Evolutionary conservation across 495 filamentous ascomycete genomes (phyloP).

Genomic region (Rhizodiscina lignyota): DNA sequence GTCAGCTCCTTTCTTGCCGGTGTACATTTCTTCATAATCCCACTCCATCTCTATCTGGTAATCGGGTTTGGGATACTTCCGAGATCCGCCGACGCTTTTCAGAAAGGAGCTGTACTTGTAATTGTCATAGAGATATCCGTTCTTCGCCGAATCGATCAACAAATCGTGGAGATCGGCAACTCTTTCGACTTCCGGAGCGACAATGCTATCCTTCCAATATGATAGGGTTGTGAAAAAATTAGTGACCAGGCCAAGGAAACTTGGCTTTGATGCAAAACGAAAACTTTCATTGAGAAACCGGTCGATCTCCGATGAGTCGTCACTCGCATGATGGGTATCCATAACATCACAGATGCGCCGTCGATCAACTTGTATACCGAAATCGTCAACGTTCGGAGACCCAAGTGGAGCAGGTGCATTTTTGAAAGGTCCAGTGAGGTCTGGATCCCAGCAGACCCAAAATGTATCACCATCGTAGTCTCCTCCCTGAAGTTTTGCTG

Average conservation of each 20-base stretch:
- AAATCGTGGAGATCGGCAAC: slow-evolving; percentile 57
- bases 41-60: too few species aligned
- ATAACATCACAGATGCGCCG: slow-evolving; percentile 32
- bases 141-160: slow-evolving; percentile 69
- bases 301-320: slow-evolving; percentile 5
- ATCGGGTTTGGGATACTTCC: too few species aligned
- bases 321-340: background rate
- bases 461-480: slow-evolving; percentile 85
- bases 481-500: slow-evolving; percentile 72
- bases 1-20: too few species aligned
- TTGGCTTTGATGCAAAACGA: slow-evolving; percentile 46
- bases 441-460: slow-evolving; percentile 76
- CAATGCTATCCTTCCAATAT: slow-evolving; percentile 43
- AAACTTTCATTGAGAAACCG: slow-evolving; percentile 38
- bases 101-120: too few species aligned
- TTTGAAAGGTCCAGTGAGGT: slow-evolving; percentile 53
- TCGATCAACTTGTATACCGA: slow-evolving; percentile 42
- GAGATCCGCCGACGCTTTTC: too few species aligned
- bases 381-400: slow-evolving; percentile 30
- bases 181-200: slow-evolving; percentile 33
- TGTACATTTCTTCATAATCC: too few species aligned
- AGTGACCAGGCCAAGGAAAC: slow-evolving; percentile 58
- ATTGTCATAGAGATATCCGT: slow-evolving; percentile 50
- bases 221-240: slow-evolving; percentile 53
- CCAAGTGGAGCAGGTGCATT: slow-evolving; percentile 43